Conservation (phyloP, 305 asterid genomes). For the Fraxinus greggii region DNA sequence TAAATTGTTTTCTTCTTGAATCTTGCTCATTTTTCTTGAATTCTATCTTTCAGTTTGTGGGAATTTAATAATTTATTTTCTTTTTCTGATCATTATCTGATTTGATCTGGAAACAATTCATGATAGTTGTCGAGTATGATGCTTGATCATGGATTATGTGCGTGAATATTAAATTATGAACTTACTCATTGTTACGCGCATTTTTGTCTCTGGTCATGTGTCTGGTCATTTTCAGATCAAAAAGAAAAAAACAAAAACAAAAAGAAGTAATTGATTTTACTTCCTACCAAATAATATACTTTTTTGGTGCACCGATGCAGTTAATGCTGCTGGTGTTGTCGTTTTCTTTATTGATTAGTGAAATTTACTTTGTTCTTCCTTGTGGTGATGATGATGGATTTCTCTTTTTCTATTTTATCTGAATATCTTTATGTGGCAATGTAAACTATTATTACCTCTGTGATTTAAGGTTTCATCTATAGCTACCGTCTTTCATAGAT, state of each 20-base stretch:
- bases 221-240: background rate
- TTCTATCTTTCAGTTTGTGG: background rate
- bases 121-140: background rate
- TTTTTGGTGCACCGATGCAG: background rate
- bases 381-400: background rate
- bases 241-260: background rate
- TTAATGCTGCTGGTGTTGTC: background rate
- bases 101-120: background rate
- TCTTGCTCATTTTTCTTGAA: background rate
- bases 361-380: background rate
- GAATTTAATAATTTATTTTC: background rate
- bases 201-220: background rate
- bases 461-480: background rate
- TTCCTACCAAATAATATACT: background rate
- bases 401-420: background rate
- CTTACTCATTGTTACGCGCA: background rate
- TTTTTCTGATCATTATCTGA: background rate
- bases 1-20: background rate
- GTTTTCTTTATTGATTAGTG: background rate
- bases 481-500: background rate
- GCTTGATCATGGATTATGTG: background rate
- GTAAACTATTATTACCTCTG: background rate
- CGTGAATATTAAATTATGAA: background rate
- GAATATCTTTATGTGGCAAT: background rate
- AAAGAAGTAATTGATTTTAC: background rate